phyloP scores from a whole-genome alignment of 352 stramenopile genomes.

The Globisporangium radiosum region DNA sequence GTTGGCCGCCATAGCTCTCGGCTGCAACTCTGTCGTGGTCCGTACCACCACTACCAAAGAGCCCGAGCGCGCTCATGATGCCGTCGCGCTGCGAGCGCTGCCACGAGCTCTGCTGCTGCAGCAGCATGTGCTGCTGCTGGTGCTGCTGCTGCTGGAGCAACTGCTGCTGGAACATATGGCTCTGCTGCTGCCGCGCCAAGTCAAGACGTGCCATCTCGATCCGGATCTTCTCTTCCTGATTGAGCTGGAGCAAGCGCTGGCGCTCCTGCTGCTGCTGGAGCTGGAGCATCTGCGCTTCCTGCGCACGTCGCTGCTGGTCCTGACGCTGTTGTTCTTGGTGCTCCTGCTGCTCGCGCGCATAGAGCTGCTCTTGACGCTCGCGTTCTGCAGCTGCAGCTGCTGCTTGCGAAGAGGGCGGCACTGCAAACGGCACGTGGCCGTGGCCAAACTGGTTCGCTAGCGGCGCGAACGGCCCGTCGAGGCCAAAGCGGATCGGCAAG shows the following conservation, averaged over 20 bases:
- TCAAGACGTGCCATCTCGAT: constrained; percentile 80
- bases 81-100: constrained; percentile 64
- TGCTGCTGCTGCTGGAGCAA: constrained; percentile 38
- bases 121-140: constrained; percentile 52
- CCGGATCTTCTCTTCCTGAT: constrained; percentile 73
- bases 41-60: constrained; percentile 32
- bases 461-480: constrained; percentile 63
- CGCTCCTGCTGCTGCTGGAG: constrained; percentile 64
- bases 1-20: background rate
- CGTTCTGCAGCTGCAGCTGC: constrained; percentile 4
- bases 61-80: constrained; percentile 70
- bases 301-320: constrained; percentile 46
- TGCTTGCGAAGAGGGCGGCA: constrained; percentile 16
- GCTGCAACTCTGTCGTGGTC: background rate
- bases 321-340: constrained; percentile 8
- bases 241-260: constrained; percentile 59
- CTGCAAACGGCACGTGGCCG: constrained; percentile 62
- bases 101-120: constrained; percentile 77
- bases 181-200: constrained; percentile 61
- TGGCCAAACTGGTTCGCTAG: constrained; percentile 72
- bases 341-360: constrained; percentile 33
- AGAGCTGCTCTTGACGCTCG: constrained; percentile 44
- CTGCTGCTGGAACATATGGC: constrained; percentile 49
- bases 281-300: constrained; percentile 59
- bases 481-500: constrained; percentile 78